Base-by-base conservation (phyloP, 2,329 filamentous ascomycete species). In the Ophiostoma perfectum region DNA sequence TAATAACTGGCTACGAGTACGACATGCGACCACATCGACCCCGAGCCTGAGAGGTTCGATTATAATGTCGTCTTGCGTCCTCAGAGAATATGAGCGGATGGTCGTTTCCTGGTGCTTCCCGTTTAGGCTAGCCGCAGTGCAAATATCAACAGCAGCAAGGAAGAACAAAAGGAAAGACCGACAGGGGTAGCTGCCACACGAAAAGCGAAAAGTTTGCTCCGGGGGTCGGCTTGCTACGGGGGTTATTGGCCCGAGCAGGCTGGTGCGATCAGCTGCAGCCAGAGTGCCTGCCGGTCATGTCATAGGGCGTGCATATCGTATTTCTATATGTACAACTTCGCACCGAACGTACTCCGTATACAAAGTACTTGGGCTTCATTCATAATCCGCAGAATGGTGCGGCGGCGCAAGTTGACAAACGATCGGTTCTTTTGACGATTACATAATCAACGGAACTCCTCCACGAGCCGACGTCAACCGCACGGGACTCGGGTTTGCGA, bases 181-280 rank as follows among this genome's bases (percentile, higher is more conserved):
- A 60, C 55, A 60, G 55, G 55, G 55, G 27, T 39, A 60, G 49
- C n/a, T 52, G 49, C n/a, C 45, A 5, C 45, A 27, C 27, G 27
- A 4, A 47, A 5, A 55, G 5, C 55, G 55, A 60, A 60, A 39
- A 39, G 55, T 60, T 39, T 60, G 44, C 67, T 69, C 67, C 67
- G 67, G 55, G 55, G 44, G 67, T 69, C 67, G 67, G 67, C 67
- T 64, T 47, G 64, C 44, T 58, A 44, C 63, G 55, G 67, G 67
- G 39, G 42, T 45, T 27, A 66, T 66, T 69, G 64, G 64, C 67
- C 67, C 67, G 67, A 66, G 27, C 27, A 47, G 36, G 47, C 52
- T 27, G 27, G 49, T 4, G 3, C 45, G n/a, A 16, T n/a, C 14
- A 45, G 42, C 14, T 11, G 42, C 42, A 45, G 42, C 9, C 14